Base-by-base conservation (phyloP, 2,329 filamentous ascomycete genomes). In the Davidsoniella neocaledoniae region DNA sequence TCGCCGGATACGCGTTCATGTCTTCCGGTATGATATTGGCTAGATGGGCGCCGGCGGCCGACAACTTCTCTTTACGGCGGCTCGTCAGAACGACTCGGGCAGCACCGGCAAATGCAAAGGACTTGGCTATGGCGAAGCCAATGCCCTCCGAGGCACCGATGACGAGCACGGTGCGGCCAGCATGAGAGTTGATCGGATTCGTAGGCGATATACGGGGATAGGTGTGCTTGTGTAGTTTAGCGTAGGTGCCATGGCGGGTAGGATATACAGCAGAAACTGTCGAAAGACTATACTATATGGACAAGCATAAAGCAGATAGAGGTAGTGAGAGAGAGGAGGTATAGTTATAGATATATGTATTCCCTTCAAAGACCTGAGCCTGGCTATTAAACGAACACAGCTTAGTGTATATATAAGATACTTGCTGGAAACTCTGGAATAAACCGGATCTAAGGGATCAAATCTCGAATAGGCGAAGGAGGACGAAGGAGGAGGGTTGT, bases 141-240 rank as follows among this genome's bases (percentile, higher is more conserved):
- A 86, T 77, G 25, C 81, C 79, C 0, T 69, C 71, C 0, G 74
- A 73, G n/a, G 72, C 78, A 39, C 81, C 81, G 1, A 77, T 81
- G 58, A 86, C 76, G 7, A 86, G 66, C 5, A 82, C 73, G 0
- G 71, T 77, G 16, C 60, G 58, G n/a, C 67, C 67, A 1, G 59
- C 56, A 43, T 71, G 66, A 4, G 60, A 64, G 5, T 70, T 57
- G 52, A 65, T 62, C 0, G 64, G 61, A 0, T 62, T 60, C 0
- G 54, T 42, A 2, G 67, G 60, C 0, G 58, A 61, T 54, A 71
- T 67, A 49, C 59, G 55, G 0, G 61, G 55, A 52, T 71, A 70
- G 0, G 63, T 54, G 19, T 56, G 52, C 0, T 52, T 59, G 55
- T 68, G 66, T 21, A 51, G 43, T 14, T 44, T 47, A 17, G 43